Evolutionary conservation across 2,329 filamentous ascomycete species (phyloP).

Genomic region (Diaporthe longicolla): DNA sequence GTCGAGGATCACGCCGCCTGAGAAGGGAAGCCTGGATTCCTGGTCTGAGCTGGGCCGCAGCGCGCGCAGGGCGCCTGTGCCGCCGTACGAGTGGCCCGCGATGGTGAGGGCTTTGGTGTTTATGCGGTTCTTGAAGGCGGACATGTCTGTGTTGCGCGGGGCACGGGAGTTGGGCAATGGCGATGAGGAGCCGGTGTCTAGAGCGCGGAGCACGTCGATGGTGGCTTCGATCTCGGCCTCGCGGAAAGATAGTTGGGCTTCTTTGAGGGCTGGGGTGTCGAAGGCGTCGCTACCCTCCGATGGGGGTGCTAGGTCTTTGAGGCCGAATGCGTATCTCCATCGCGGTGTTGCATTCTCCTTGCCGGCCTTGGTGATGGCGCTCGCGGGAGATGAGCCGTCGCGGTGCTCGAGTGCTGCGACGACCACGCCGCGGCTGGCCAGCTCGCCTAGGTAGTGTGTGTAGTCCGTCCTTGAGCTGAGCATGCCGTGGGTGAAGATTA

Average conservation of each 20-base stretch:
- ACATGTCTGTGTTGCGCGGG: constrained; percentile 60
- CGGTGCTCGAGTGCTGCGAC: constrained; percentile 67
- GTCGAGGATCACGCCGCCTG: constrained; percentile 73
- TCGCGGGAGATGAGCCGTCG: constrained; percentile 65
- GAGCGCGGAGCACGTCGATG: constrained; percentile 56
- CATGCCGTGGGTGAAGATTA: constrained; percentile 68
- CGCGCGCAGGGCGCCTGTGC: constrained; percentile 73
- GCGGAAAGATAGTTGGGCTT: constrained; percentile 64
- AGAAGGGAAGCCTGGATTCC: constrained; percentile 57
- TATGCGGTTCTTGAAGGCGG: constrained; percentile 67
- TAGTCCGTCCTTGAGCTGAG: constrained; percentile 66
- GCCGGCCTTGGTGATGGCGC: constrained; percentile 53
- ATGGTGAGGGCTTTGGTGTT: constrained; percentile 69
- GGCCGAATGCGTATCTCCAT: constrained; percentile 37
- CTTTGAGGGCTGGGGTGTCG: constrained; percentile 54
- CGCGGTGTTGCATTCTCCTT: constrained; percentile 43
- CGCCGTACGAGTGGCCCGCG: constrained; percentile 76
- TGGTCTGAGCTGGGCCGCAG: constrained; percentile 63
- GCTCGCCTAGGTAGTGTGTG: constrained; percentile 64
- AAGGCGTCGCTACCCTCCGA: constrained; percentile 52
- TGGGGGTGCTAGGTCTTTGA: constrained; percentile 47
- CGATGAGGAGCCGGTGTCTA: constrained; percentile 56
- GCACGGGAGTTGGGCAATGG: constrained; percentile 58
- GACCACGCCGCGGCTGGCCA: constrained; percentile 64
- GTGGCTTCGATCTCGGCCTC: constrained; percentile 64